These are phyloP conservation scores for Fistulinella prunicolor DNA, from an alignment of 768 basidiomycete genomes.

Conservation along the genomic window DNA sequence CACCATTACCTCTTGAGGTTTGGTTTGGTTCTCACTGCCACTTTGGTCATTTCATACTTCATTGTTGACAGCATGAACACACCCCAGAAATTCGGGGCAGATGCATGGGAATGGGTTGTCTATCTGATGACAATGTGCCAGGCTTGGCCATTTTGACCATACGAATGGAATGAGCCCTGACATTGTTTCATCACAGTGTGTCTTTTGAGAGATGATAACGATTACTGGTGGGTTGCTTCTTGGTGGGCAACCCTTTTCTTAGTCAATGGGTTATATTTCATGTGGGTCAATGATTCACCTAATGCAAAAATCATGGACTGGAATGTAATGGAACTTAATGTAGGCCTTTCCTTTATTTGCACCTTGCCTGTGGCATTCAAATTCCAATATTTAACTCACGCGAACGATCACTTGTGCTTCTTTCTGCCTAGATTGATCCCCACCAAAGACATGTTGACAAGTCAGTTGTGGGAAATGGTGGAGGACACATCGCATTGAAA, in stretches of 20 bases:
- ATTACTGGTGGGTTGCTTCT: too few species aligned
- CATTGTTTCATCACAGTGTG: constrained; percentile 90
- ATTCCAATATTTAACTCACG: too few species aligned
- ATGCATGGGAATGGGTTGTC: constrained; percentile 95
- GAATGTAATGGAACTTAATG: constrained; percentile 96
- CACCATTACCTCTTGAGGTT: too few species aligned
- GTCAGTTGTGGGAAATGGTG: constrained; percentile 86
- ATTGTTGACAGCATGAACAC: constrained; percentile 94
- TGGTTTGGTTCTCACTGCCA: too few species aligned
- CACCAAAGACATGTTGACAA: constrained; percentile 91
- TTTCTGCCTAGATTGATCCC: constrained; percentile 87
- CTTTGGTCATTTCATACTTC: too few species aligned
- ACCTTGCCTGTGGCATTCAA: too few species aligned
- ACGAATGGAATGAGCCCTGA: constrained; percentile 96
- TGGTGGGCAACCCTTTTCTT: too few species aligned
- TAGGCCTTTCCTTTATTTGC: too few species aligned
- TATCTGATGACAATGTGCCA: constrained; percentile 99
- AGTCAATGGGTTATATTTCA: constrained; percentile 96
- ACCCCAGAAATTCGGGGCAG: constrained; percentile 84
- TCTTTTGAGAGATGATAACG: too few species aligned
- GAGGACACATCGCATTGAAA: too few species aligned
- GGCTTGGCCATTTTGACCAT: constrained; percentile 97
- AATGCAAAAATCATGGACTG: constrained; percentile 90
- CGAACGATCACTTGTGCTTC: too few species aligned
- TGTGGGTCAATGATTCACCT: constrained; percentile 91